A percentile compares a stretch with the other conserved stretches of the same genome.
Evolutionary conservation across 495 filamentous ascomycete species (phyloP).

Genomic region (Hyaloscypha variabilis): DNA sequence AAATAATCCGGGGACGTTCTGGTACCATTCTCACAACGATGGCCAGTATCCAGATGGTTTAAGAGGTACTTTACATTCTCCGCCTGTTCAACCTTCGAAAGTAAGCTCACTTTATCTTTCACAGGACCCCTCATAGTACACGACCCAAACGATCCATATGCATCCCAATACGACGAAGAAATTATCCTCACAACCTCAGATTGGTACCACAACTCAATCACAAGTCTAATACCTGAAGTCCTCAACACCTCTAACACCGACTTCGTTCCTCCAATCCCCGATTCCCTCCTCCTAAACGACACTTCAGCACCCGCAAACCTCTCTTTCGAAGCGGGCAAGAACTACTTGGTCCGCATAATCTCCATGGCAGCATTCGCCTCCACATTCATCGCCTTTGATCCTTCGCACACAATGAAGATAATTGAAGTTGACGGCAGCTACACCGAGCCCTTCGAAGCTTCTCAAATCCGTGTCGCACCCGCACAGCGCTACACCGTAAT

Average conservation of each 20-base stretch:
- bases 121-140: slow-evolving; percentile 62
- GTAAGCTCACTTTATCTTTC: slow-evolving; percentile 63
- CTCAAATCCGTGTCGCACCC: slow-evolving; percentile 52
- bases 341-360: slow-evolving; percentile 74
- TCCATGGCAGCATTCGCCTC: slow-evolving; percentile 68
- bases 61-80: slow-evolving; percentile 63
- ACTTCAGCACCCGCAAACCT: slow-evolving; percentile 57
- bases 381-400: slow-evolving; percentile 66
- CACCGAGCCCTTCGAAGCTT: slow-evolving; percentile 35
- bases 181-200: slow-evolving; percentile 56
- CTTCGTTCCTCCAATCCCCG: slow-evolving; percentile 52
- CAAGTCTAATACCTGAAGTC: neutral
- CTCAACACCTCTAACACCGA: slow-evolving; percentile 46
- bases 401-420: slow-evolving; percentile 60
- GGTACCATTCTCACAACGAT: slow-evolving; percentile 39
- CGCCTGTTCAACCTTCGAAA: too few species aligned
- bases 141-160: slow-evolving; percentile 53
- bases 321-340: slow-evolving; percentile 71
- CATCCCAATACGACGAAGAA: slow-evolving; percentile 59
- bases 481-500: slow-evolving; percentile 72
- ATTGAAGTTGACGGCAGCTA: slow-evolving; percentile 52
- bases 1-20: slow-evolving; percentile 61
- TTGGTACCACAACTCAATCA: slow-evolving; percentile 53
- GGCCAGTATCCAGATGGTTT: slow-evolving; percentile 39
- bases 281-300: slow-evolving; percentile 56